Conservation (phyloP, 164 flowering plant genomes). For the Macadamia integrifolia region DNA sequence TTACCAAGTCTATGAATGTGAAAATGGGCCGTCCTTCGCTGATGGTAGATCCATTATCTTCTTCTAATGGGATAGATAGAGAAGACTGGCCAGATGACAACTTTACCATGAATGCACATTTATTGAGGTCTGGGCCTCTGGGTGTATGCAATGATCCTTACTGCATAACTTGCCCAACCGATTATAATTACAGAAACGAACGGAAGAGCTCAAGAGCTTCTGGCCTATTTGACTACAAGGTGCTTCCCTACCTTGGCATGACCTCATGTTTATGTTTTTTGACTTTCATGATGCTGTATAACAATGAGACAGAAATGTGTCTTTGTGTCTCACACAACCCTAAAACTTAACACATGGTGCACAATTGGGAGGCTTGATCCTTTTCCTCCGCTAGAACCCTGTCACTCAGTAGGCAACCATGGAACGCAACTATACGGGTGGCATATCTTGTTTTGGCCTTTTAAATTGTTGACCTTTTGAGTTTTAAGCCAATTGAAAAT, state of each 20-base stretch:
- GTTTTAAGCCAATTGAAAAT: no score
- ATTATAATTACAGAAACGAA: conserved; percentile 28
- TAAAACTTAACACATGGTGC: no score
- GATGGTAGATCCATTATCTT: conserved; percentile 35
- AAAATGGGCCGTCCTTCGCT: conserved; percentile 17
- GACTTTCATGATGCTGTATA: no score
- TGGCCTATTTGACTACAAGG: conserved; percentile 47
- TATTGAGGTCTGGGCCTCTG: conserved; percentile 72
- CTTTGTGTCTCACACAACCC: no score
- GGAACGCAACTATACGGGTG: no score
- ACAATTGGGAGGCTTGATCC: no score
- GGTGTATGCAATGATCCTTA: conserved; percentile 90
- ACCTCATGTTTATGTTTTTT: no score
- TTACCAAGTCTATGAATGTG: conserved; percentile 17
- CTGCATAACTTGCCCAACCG: conserved; percentile 83
- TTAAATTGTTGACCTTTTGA: no score
- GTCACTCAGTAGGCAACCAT: no score
- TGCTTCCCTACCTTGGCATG: conserved; percentile 10
- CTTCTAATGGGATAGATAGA: conserved; percentile 22
- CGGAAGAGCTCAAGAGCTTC: conserved; percentile 30
- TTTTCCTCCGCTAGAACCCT: no score
- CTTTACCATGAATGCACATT: conserved; percentile 54
- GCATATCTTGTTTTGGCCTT: no score
- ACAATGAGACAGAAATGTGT: no score
- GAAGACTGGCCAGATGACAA: conserved; percentile 31